phyloP scores from a whole-genome alignment of 116 monocot species.

The Phalaenopsis hybrid region DNA sequence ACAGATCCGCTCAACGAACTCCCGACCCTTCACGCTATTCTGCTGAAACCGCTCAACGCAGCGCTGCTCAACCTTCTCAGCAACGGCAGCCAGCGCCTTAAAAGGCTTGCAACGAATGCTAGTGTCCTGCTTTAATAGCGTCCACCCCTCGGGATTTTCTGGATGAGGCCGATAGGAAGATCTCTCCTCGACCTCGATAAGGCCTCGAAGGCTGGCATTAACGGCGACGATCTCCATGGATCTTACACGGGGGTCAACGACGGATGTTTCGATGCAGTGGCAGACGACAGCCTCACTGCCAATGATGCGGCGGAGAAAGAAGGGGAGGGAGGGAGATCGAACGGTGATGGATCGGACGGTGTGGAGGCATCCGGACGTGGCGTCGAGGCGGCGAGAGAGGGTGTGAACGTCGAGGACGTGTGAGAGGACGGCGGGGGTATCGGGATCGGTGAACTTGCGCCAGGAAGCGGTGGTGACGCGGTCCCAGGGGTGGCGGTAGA shows the following conservation, averaged over 20 bases:
- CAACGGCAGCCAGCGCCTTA: constrained; percentile 69
- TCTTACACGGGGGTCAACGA: constrained; percentile 50
- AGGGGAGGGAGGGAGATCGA: constrained; percentile 72
- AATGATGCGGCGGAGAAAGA: constrained; percentile 69
- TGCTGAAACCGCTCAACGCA: constrained; percentile 88
- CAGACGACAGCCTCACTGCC: constrained; percentile 44
- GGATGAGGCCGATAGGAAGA: constrained; percentile 76
- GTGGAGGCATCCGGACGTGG: constrained; percentile 33
- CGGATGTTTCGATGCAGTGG: constrained; percentile 84
- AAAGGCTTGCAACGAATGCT: constrained; percentile 81
- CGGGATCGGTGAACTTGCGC: constrained; percentile 92
- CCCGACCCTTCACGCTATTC: constrained; percentile 86
- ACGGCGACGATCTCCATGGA: constrained; percentile 76
- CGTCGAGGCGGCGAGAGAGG: constrained; percentile 58
- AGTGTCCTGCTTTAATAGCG: constrained; percentile 80
- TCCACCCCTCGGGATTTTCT: constrained; percentile 52
- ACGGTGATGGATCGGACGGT: constrained; percentile 79
- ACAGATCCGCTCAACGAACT: constrained; percentile 89
- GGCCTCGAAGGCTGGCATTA: constrained; percentile 53
- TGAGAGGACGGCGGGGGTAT: constrained; percentile 47
- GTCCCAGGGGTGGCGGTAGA: constrained; percentile 85
- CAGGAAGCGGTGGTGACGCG: constrained; percentile 81
- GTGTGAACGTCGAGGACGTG: constrained; percentile 97
- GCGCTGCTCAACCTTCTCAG: constrained; percentile 81
- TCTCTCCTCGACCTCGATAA: constrained; percentile 88